A percentile compares a stretch with the other conserved stretches of the same genome.
These are phyloP conservation scores for Sindora glabra DNA, from an alignment of 306 rosid genomes.

Conservation along the genomic window DNA sequence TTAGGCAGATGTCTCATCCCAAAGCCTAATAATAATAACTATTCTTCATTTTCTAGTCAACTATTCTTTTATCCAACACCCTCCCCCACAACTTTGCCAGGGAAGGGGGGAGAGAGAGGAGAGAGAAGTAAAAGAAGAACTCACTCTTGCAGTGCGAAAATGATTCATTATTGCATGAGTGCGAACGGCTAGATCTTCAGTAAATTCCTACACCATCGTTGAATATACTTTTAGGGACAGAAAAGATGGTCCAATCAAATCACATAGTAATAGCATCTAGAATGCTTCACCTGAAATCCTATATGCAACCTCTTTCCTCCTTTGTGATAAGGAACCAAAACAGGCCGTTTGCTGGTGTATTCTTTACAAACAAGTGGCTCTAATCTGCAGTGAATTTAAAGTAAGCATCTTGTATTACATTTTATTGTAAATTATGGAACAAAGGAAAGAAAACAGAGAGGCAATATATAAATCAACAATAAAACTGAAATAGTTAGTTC, in stretches of 20 bases:
- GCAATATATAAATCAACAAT: no score
- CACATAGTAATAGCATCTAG: slow-evolving; percentile 2
- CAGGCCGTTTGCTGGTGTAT: slow-evolving; percentile 60
- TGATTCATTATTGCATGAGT: slow-evolving; percentile 58
- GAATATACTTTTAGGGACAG: slow-evolving; percentile 5
- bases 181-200: slow-evolving; percentile 78
- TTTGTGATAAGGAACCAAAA: slow-evolving; percentile 82
- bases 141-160: slow-evolving; percentile 66
- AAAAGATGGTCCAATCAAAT: slow-evolving; percentile 2
- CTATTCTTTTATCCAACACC: no score
- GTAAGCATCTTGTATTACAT: slow-evolving; percentile 1
- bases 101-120: no score
- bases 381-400: slow-evolving; percentile 43
- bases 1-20: no score
- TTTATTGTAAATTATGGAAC: background rate
- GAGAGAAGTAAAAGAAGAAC: slow-evolving; percentile 26
- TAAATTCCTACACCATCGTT: slow-evolving; percentile 57
- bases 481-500: no score
- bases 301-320: slow-evolving; percentile 96
- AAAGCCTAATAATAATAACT: no score
- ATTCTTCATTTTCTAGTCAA: no score
- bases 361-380: slow-evolving; percentile 98
- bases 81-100: no score
- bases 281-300: slow-evolving; percentile 68
- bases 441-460: background rate